Evolutionary conservation across 2,329 filamentous ascomycete genomes (phyloP).

Genomic region (Arachnomyces sp.): DNA sequence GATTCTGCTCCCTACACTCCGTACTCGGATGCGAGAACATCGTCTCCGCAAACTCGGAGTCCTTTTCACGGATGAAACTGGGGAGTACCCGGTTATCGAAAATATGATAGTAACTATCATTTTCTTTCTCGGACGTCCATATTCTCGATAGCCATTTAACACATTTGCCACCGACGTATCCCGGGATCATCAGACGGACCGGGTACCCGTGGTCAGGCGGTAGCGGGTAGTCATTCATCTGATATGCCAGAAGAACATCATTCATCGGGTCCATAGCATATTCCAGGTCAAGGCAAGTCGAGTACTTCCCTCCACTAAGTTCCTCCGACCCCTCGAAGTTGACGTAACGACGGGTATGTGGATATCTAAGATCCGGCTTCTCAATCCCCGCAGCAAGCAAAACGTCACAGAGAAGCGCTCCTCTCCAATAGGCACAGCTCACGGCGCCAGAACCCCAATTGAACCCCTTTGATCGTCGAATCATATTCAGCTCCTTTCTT

Average conservation of each 20-base stretch:
- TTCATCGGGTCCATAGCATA: slow-evolving; percentile 41
- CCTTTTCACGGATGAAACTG: slow-evolving; percentile 41
- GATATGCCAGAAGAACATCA: slow-evolving; percentile 40
- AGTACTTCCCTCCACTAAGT: slow-evolving; percentile 40
- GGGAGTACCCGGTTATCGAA: slow-evolving; percentile 45
- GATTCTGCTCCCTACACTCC: slow-evolving; percentile 41
- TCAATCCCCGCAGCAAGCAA: slow-evolving; percentile 34
- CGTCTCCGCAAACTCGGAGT: slow-evolving; percentile 39
- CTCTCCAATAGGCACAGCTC: slow-evolving; percentile 46
- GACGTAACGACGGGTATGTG: slow-evolving; percentile 31
- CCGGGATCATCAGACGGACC: slow-evolving; percentile 34
- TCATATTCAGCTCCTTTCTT: slow-evolving; percentile 45
- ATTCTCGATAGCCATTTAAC: slow-evolving; percentile 37
- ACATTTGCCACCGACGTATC: slow-evolving; percentile 33
- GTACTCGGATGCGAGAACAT: slow-evolving; percentile 44
- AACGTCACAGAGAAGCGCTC: slow-evolving; percentile 39
- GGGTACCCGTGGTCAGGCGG: slow-evolving; percentile 39
- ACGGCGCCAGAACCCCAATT: slow-evolving; percentile 40
- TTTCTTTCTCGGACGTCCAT: slow-evolving; percentile 35
- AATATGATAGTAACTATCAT: slow-evolving; percentile 38
- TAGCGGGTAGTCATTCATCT: slow-evolving; percentile 35
- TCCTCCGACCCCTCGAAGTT: slow-evolving; percentile 45
- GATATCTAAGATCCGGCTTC: slow-evolving; percentile 11
- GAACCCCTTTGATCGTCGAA: slow-evolving; percentile 42
- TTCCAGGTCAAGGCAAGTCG: slow-evolving; percentile 41